Evolutionary conservation across 106 monocot species (phyloP).

Genomic region (Platanthera zijinensis): DNA sequence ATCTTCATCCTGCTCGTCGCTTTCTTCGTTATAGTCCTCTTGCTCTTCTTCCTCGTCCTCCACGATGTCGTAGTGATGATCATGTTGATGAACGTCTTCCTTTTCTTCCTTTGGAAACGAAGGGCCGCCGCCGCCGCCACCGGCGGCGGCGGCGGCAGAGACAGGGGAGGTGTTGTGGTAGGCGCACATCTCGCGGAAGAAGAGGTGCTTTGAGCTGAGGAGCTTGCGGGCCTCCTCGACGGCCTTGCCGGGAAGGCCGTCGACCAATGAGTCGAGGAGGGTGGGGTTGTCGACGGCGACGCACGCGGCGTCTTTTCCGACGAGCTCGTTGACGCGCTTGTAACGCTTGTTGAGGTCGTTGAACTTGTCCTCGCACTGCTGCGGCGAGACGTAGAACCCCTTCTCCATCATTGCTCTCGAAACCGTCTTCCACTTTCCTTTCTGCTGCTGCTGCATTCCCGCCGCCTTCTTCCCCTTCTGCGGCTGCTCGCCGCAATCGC

Average conservation of each 20-base stretch:
- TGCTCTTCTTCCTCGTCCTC: conserved; percentile 1
- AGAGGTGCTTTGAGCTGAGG: conserved; percentile 91
- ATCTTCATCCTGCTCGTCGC: conserved; percentile 12
- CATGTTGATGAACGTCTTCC: conserved; percentile 14
- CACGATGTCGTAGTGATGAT: conserved; percentile 22
- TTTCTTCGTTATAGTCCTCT: background rate
- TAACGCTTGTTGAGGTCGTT: conserved; percentile 96
- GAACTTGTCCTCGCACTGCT: conserved; percentile 99
- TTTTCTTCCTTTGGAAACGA: background rate
- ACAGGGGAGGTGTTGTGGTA: conserved; percentile 44
- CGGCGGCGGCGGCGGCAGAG: background rate
- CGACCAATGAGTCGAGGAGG: conserved; percentile 59
- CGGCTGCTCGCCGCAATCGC: background rate
- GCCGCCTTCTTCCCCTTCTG: background rate
- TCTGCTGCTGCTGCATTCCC: conserved; percentile 64
- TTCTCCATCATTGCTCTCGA: conserved; percentile 93
- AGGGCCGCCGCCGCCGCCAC: background rate
- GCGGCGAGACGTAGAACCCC: conserved; percentile 81
- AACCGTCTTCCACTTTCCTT: conserved; percentile 96
- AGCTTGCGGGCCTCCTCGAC: conserved; percentile 92
- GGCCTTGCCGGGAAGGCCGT: conserved; percentile 57
- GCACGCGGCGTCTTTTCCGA: conserved; percentile 76
- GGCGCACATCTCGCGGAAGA: conserved; percentile 95
- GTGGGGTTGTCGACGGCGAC: conserved; percentile 77
- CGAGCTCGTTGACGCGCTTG: conserved; percentile 80